A percentile compares a stretch with the other conserved stretches of the same genome.
Evolutionary conservation across 2,329 filamentous ascomycete genomes (phyloP).

Genomic region (Ophiocordyceps sinensis): DNA sequence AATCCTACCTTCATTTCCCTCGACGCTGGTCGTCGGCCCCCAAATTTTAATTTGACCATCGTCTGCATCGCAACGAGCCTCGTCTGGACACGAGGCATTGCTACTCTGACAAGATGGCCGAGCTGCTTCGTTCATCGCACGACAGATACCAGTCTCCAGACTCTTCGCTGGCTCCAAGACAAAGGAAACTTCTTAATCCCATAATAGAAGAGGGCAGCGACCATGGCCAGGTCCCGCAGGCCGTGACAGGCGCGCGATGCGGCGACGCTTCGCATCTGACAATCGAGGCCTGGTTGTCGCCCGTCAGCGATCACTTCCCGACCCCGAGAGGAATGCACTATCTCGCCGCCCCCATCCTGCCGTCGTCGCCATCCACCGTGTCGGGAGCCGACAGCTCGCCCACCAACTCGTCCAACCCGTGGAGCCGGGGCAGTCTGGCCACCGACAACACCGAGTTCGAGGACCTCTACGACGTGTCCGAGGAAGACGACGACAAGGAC

Average conservation of each 20-base stretch:
- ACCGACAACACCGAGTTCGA: constrained; percentile 65
- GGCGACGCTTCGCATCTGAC: constrained; percentile 27
- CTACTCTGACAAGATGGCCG: constrained; percentile 30
- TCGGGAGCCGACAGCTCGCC: constrained; percentile 40
- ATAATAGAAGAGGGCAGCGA: constrained; percentile 46
- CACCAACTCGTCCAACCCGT: constrained; percentile 40
- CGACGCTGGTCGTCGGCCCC: constrained; percentile 23
- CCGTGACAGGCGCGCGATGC: constrained; percentile 7
- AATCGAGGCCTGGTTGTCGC: constrained; percentile 44
- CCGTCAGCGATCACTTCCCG: constrained; percentile 52
- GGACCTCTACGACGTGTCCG: constrained; percentile 76
- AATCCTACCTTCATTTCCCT: constrained; percentile 8
- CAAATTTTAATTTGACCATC: background rate
- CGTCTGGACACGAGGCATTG: constrained; percentile 15
- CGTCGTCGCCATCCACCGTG: constrained; percentile 38
- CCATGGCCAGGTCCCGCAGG: constrained; percentile 11
- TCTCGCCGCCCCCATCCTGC: constrained; percentile 46
- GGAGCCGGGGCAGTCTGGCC: constrained; percentile 48
- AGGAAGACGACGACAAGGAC: constrained; percentile 52
- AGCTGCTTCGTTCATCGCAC: constrained; percentile 12
- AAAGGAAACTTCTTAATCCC: constrained; percentile 42
- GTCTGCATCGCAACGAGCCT: constrained; percentile 1
- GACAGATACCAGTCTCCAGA: constrained; percentile 29
- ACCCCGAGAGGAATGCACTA: constrained; percentile 55
- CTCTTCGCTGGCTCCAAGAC: constrained; percentile 42